Percentiles rank a stretch among this genome's conserved stretches.
Conservation (phyloP, 495 filamentous ascomycete species). For the Penicillium longicatenatum region DNA sequence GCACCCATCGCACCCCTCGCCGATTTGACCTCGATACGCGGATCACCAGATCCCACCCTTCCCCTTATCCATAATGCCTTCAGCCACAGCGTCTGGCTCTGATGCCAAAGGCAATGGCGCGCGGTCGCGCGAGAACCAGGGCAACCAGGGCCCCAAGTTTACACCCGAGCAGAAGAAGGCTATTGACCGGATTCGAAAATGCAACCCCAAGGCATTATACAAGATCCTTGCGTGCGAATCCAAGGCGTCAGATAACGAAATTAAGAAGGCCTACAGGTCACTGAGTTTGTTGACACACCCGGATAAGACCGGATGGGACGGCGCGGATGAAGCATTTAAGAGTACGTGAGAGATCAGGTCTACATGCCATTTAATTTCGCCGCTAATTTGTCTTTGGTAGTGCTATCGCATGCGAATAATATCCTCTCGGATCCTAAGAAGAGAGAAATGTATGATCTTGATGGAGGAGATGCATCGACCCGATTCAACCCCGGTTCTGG, state of each 20-base stretch:
- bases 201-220: conserved; percentile 85
- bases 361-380: background rate
- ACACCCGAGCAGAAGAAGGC: conserved; percentile 88
- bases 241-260: conserved; percentile 74
- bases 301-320: conserved; percentile 97
- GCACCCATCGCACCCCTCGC: conserved; percentile 5
- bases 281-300: conserved; percentile 91
- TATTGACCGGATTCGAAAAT: conserved; percentile 82
- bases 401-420: conserved; percentile 92
- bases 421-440: conserved; percentile 93
- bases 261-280: conserved; percentile 98
- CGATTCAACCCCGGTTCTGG: conserved; percentile 66
- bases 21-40: background rate
- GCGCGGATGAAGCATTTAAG: conserved; percentile 97
- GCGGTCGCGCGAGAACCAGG: conserved; percentile 81
- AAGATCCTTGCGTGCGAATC: conserved; percentile 82
- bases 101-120: conserved; percentile 63
- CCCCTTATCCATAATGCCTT: conserved; percentile 62
- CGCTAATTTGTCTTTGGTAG: conserved; percentile 39
- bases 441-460: conserved; percentile 80
- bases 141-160: conserved; percentile 86
- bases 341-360: conserved; percentile 47
- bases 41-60: background rate
- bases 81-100: conserved; percentile 73
- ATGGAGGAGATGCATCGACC: conserved; percentile 88